phyloP scores from a whole-genome alignment of 257 asterid species.

The Gardenia jasminoides region DNA sequence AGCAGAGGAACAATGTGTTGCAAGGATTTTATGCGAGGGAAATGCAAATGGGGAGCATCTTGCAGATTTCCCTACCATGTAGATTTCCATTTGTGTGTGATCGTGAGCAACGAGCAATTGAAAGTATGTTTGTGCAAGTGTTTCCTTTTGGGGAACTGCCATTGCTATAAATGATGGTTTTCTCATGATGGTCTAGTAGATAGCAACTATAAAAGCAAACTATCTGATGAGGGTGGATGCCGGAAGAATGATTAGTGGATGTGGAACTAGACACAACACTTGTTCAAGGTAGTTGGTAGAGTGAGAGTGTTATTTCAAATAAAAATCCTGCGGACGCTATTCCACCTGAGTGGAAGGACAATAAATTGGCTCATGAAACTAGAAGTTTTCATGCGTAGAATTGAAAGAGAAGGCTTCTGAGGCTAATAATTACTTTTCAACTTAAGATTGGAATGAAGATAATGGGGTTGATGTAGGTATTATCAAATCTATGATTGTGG shows the following conservation, averaged over 20 bases:
- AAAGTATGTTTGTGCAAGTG: slow-evolving; percentile 49
- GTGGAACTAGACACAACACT: slow-evolving; percentile 24
- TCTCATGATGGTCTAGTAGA: slow-evolving; percentile 51
- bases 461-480: slow-evolving; percentile 29
- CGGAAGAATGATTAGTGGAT: slow-evolving; percentile 33
- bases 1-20: slow-evolving; percentile 55
- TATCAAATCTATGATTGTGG: slow-evolving; percentile 32
- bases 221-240: slow-evolving; percentile 36
- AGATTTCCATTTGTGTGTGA: slow-evolving; percentile 45
- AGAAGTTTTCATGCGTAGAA: slow-evolving; percentile 37
- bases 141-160: slow-evolving; percentile 69
- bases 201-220: slow-evolving; percentile 36
- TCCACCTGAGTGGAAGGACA: slow-evolving; percentile 30
- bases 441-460: slow-evolving; percentile 27
- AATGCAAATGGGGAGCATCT: slow-evolving; percentile 69
- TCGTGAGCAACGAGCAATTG: slow-evolving; percentile 30
- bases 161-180: slow-evolving; percentile 57
- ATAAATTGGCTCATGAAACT: slow-evolving; percentile 32
- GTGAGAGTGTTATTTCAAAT: slow-evolving; percentile 30
- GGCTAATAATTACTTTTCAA: slow-evolving; percentile 28
- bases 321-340: slow-evolving; percentile 22
- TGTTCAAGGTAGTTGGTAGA: slow-evolving; percentile 37
- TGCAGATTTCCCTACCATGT: slow-evolving; percentile 74
- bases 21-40: slow-evolving; percentile 60
- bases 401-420: slow-evolving; percentile 25